Evolutionary conservation across 2,329 filamentous ascomycete genomes (phyloP), one percentile per base, ranked within the genome.

Genomic region (Mycocentrospora acerina): DNA sequence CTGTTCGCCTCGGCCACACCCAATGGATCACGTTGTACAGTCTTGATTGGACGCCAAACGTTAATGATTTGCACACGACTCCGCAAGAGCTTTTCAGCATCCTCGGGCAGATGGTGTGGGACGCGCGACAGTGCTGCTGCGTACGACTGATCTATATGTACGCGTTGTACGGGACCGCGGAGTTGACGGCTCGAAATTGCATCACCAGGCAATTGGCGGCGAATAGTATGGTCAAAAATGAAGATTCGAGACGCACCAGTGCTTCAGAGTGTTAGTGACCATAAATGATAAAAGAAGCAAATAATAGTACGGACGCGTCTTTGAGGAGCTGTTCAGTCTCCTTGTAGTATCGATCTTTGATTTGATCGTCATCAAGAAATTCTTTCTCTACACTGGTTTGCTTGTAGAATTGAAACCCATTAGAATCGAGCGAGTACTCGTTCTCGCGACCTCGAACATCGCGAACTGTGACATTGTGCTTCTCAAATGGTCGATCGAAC

Each of bases 181-280:
- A 68, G 59, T 0, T 39, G 39, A 13, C 53, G 46, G 66, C 66
- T 46, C 14, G 32, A 24, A 31, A 44, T 24, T 9, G 13, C 25
- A 9, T 41, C 44, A 11, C 44, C 44, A 4, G 58, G 49, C 7
- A 50, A n/a, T 22, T 61, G 57, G 30, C 74, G 72, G n/a, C 74
- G 74, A 52, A 84, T 78, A 5, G 78, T 82, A 64, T 83, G 79
- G 64, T 82, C 78, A 56, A 83, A 84, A 57, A 83, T 80, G 68
- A 79, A 74, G 48, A 82, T 62, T 15, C 74, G 72, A 2, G 74
- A 66, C 12, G 73, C 79, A 3, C 79, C 80, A 12, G 80, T 83
- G 19, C 78, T 81, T 28, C 4, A 1, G 1, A 4, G 1, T 11
- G 18, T 47, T 16, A 49, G 39, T 19, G 2, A 7, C 5, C 2